A percentile compares a stretch with the other conserved stretches of the same genome.
Evolutionary conservation across 257 asterid species (phyloP).

Genomic region (Mitragyna speciosa): DNA sequence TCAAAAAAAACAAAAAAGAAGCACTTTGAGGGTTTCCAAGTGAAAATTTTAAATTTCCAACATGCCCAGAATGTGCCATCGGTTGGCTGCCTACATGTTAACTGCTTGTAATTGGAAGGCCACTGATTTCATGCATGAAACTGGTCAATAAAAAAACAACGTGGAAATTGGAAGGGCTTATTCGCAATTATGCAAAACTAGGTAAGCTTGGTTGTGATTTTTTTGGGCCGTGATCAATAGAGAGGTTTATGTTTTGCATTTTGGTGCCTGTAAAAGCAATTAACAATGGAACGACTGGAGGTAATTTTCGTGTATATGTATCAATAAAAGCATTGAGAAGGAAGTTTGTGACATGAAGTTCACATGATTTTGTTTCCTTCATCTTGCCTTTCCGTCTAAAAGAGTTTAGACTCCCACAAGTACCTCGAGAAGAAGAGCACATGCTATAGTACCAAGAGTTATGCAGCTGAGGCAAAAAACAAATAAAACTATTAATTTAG

Average conservation of each 20-base stretch:
- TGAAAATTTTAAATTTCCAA: too few species aligned
- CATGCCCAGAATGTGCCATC: too few species aligned
- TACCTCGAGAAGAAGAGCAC: background rate
- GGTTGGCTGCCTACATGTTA: too few species aligned
- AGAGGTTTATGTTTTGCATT: too few species aligned
- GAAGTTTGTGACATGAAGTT: background rate
- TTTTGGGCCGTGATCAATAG: background rate
- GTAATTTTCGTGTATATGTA: background rate
- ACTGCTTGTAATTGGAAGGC: background rate
- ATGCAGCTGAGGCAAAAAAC: background rate
- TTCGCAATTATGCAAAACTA: constrained; percentile 4
- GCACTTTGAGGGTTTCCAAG: too few species aligned
- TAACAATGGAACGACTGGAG: constrained; percentile 9
- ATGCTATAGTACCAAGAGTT: background rate
- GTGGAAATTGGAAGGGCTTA: background rate
- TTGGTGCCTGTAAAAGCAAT: background rate
- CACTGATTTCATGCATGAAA: background rate
- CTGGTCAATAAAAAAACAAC: background rate
- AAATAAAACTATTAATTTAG: background rate
- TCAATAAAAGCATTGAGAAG: background rate
- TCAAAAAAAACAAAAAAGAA: too few species aligned
- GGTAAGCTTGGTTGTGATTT: constrained; percentile 12
- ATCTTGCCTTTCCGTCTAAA: background rate
- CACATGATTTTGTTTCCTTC: constrained; percentile 1
- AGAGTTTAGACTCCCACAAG: background rate